Percentiles rank a stretch among this genome's conserved stretches.
phyloP scores from a whole-genome alignment of 2,329 filamentous ascomycete species.

The Phoma sp. region DNA sequence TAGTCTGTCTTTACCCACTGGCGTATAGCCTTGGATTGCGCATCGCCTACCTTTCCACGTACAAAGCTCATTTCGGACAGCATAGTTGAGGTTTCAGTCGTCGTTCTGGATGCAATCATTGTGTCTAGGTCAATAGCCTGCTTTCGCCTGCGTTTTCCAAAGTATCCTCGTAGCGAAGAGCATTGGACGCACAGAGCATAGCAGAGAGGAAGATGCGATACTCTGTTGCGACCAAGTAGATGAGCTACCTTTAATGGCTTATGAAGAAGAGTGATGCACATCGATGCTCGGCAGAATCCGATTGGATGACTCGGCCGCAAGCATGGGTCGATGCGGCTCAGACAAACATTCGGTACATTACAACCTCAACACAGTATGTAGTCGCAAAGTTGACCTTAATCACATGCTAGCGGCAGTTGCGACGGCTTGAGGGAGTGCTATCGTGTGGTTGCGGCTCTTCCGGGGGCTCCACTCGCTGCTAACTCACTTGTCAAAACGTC shows the following conservation, averaged over 20 bases:
- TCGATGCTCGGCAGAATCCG: neutral
- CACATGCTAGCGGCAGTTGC: slow-evolving; percentile 13
- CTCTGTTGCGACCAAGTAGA: neutral
- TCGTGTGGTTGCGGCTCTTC: slow-evolving; percentile 12
- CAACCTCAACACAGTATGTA: slow-evolving; percentile 4
- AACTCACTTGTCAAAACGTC: slow-evolving; percentile 14
- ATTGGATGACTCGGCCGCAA: neutral
- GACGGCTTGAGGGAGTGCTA: slow-evolving; percentile 3
- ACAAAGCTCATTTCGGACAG: neutral
- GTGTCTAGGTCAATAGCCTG: neutral
- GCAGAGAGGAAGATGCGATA: neutral
- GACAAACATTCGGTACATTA: neutral
- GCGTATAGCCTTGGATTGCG: no score
- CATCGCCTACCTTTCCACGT: no score
- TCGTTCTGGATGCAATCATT: neutral
- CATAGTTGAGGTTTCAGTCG: neutral
- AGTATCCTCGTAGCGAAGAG: neutral
- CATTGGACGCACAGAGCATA: neutral
- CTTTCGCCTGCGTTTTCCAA: neutral
- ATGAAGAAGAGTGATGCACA: neutral
- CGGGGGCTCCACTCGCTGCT: slow-evolving; percentile 14
- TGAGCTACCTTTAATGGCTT: neutral
- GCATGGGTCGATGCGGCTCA: slow-evolving; percentile 2
- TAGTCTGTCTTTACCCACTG: no score
- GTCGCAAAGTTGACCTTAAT: neutral